Evolutionary conservation across 2,329 filamentous ascomycete species (phyloP).

Genomic region (Phoma sp.): DNA sequence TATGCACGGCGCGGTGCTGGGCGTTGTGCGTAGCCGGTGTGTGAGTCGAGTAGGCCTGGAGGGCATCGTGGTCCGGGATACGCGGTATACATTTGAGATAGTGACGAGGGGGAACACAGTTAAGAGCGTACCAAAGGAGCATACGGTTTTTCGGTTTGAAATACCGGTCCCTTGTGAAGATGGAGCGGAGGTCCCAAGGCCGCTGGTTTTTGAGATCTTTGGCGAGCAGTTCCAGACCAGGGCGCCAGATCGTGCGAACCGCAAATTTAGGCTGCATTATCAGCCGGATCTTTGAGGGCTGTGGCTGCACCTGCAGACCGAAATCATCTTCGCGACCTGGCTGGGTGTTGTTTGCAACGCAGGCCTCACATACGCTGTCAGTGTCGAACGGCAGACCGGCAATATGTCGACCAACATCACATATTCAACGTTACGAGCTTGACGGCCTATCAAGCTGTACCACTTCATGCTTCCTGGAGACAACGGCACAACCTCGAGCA

Average conservation of each 20-base stretch:
- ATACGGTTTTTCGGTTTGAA: constrained; percentile 80
- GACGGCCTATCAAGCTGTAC: not conserved
- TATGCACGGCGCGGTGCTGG: constrained; percentile 83
- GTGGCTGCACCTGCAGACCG: not conserved
- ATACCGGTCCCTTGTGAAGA: constrained; percentile 59
- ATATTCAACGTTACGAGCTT: not conserved
- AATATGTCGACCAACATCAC: not conserved
- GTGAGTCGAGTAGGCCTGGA: constrained; percentile 79
- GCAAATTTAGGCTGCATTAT: constrained; percentile 89
- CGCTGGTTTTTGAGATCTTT: constrained; percentile 81
- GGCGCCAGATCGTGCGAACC: constrained; percentile 83
- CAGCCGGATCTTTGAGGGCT: constrained; percentile 71
- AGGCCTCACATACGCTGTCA: not conserved
- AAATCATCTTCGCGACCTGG: not conserved
- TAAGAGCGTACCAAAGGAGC: constrained; percentile 87
- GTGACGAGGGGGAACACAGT: constrained; percentile 73
- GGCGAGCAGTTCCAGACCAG: constrained; percentile 86
- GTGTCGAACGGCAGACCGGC: not conserved
- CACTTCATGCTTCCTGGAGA: no score
- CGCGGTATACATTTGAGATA: constrained; percentile 84
- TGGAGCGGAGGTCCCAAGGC: constrained; percentile 41
- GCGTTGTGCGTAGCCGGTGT: constrained; percentile 83
- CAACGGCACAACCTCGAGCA: no score
- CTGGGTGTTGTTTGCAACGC: not conserved
- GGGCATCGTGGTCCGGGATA: constrained; percentile 89